Base-by-base conservation (phyloP, 495 filamentous ascomycete species). In the Penicillium paxilli region DNA sequence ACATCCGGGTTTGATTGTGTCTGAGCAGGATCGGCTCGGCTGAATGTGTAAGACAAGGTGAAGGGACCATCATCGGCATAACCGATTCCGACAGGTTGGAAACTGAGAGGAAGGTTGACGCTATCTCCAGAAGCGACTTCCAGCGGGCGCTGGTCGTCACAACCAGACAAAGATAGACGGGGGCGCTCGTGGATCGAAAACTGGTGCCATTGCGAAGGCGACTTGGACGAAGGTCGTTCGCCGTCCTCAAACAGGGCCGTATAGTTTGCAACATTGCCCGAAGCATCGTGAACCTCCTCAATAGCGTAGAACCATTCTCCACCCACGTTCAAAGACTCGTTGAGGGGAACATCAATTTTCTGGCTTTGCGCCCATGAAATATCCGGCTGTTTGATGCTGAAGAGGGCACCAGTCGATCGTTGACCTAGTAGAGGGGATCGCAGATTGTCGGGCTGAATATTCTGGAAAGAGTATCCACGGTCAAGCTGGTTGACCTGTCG, bases 181-280 rank as follows among this genome's bases (percentile, higher is more conserved):
- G 94, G 94, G 19, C 92, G 84, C 65, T 96, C 91, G 70, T 96
- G 90, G 44, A 98, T 92, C 11, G 79, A 77, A 51, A 98, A 90
- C 57, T 95, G 90, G 54, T 89, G 85, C 59, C 94, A 78, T 44
- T 87, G 80, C 80, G 89, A 19, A 75, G 77, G 57, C 70, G 79
- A 51, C 67, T 76, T 57, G 72, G 78, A 28, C 82, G 87, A 55
- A 47, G 65, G 64, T 19, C 80, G 78, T 24, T 93, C 88, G 44
- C 87, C 83, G 22, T 81, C 79, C 12, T 77, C 72, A 16, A 72
- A 65, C 22, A 70, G 45, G 5, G 74, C 71, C n/a, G 86, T 80
- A 64, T 96, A 98, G 49, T 86, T 90, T 49, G 90, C 87, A 33
- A 88, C 69, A 60, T 98, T 98, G 14, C 93, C 94, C 53, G 87